Evolutionary conservation across 208 protist genomes (phyloP).

Genomic region (Crithidia expoeki): DNA sequence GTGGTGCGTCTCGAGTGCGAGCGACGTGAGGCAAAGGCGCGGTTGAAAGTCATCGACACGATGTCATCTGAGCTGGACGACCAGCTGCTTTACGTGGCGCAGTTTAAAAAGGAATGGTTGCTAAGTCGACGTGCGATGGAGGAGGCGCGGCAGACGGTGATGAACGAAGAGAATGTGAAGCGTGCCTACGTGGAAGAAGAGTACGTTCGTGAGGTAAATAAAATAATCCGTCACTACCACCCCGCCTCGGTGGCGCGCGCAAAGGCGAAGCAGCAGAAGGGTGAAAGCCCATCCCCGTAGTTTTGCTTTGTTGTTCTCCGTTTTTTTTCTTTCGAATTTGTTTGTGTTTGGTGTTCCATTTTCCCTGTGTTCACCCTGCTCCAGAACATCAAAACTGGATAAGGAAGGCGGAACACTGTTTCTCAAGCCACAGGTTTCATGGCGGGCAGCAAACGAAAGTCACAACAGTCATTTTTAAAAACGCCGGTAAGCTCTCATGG

Average conservation of each 20-base stretch:
- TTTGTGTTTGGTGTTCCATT: neutral
- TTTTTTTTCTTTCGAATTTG: neutral
- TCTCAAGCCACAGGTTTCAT: no score
- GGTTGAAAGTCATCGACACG: slow-evolving; percentile 62
- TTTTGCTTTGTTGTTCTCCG: neutral
- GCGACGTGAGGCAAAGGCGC: slow-evolving; percentile 76
- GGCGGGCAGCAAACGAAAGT: no score
- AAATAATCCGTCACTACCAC: slow-evolving; percentile 31
- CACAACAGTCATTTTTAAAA: no score
- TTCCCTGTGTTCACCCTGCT: no score
- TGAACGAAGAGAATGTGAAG: slow-evolving; percentile 40
- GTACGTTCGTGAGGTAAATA: slow-evolving; percentile 35
- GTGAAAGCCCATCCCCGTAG: neutral
- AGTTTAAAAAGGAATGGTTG: slow-evolving; percentile 90
- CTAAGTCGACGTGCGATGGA: slow-evolving; percentile 63
- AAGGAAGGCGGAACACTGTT: no score
- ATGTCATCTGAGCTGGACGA: slow-evolving; percentile 78
- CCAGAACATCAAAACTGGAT: no score
- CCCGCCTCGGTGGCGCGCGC: slow-evolving; percentile 8
- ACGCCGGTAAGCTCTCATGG: no score
- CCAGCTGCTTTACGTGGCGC: slow-evolving; percentile 75
- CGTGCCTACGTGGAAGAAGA: slow-evolving; percentile 35
- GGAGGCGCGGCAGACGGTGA: slow-evolving; percentile 56
- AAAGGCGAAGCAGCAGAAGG: slow-evolving; percentile 6
- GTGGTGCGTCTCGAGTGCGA: slow-evolving; percentile 84